Conservation (phyloP, 1,284 basidiomycete genomes). For the Apiotrichum domesticum region DNA sequence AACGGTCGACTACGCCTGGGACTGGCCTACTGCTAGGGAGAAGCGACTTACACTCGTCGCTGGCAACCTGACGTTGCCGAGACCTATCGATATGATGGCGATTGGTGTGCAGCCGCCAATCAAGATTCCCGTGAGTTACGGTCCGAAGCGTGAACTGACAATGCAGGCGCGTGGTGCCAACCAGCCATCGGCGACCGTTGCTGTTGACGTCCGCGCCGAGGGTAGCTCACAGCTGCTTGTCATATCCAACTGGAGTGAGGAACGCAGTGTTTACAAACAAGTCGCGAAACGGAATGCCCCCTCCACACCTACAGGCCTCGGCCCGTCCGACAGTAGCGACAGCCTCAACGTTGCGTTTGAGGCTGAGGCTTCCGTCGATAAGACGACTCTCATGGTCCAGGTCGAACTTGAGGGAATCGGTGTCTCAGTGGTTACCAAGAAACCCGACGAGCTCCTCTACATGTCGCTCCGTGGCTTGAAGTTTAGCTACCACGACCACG, state of each 20-base stretch:
- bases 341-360: slow-evolving; percentile 60
- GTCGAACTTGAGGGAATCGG: slow-evolving; percentile 88
- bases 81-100: slow-evolving; percentile 87
- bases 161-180: slow-evolving; percentile 2
- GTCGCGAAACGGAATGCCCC: slow-evolving; percentile 46
- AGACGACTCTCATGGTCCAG: slow-evolving; percentile 62
- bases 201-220: slow-evolving; percentile 90
- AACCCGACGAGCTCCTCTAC: slow-evolving; percentile 86
- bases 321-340: slow-evolving; percentile 19
- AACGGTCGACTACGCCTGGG: slow-evolving; percentile 73
- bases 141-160: neutral
- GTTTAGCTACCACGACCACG: slow-evolving; percentile 79
- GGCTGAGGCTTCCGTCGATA: slow-evolving; percentile 67
- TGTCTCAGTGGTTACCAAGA: slow-evolving; percentile 83
- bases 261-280: slow-evolving; percentile 83
- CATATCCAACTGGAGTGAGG: slow-evolving; percentile 81
- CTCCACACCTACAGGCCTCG: slow-evolving; percentile 21
- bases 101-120: slow-evolving; percentile 91
- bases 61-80: slow-evolving; percentile 55
- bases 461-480: slow-evolving; percentile 72
- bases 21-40: slow-evolving; percentile 75
- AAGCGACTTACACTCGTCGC: slow-evolving; percentile 72
- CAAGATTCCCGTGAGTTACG: slow-evolving; percentile 54
- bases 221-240: slow-evolving; percentile 78
- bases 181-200: slow-evolving; percentile 60